These are phyloP conservation scores for Babesia divergens DNA, from an alignment of 169 alveolate genomes.

Conservation along the genomic window DNA sequence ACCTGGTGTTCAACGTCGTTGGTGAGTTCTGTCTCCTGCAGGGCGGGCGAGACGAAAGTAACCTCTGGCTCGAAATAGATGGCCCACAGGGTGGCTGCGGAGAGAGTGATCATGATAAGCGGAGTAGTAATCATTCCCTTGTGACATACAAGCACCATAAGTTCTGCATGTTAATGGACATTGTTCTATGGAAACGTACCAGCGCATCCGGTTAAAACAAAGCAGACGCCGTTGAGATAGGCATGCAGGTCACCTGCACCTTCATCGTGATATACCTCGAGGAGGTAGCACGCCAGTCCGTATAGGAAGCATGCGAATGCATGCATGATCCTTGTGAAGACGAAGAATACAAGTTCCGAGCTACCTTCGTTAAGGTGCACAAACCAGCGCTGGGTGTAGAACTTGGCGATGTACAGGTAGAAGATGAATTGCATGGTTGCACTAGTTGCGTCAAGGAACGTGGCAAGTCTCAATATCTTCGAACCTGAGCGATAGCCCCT, in stretches of 20 bases:
- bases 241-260: constrained; percentile 92
- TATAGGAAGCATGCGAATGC: constrained; percentile 82
- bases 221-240: constrained; percentile 83
- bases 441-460: constrained; percentile 87
- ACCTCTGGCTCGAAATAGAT: constrained; percentile 88
- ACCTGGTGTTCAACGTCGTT: constrained; percentile 91
- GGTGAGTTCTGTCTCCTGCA: constrained; percentile 88
- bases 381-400: constrained; percentile 85
- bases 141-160: constrained; percentile 48
- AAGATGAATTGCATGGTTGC: constrained; percentile 86
- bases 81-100: constrained; percentile 87
- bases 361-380: constrained; percentile 88
- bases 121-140: constrained; percentile 55
- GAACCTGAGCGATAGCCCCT: constrained; percentile 92
- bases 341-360: constrained; percentile 85
- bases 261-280: constrained; percentile 90
- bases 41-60: constrained; percentile 87
- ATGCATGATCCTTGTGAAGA: constrained; percentile 83
- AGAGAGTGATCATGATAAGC: constrained; percentile 77
- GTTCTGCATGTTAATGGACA: constrained; percentile 18
- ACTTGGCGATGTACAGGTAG: constrained; percentile 84
- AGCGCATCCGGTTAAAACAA: constrained; percentile 79
- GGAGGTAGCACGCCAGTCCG: constrained; percentile 85
- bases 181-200: constrained; percentile 52
- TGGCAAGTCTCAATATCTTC: constrained; percentile 84